These are phyloP conservation scores for Nakazawaea ambrosiae DNA, from an alignment of 805 yeast species.

Conservation along the genomic window DNA sequence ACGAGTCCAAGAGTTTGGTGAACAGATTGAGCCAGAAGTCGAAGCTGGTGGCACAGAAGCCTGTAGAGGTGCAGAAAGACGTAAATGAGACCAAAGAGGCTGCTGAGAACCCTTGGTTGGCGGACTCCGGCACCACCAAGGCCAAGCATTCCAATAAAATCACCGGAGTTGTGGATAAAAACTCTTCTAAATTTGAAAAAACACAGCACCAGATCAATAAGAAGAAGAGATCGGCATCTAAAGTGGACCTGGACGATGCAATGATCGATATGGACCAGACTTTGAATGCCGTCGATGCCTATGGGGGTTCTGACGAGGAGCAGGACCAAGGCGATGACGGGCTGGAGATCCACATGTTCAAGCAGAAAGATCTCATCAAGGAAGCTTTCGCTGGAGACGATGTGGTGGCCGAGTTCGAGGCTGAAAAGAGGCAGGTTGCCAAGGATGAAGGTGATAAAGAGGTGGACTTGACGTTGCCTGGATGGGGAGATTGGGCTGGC, in stretches of 20 bases:
- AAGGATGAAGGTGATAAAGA: conserved; percentile 83
- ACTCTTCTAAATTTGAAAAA: conserved; percentile 44
- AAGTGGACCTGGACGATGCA: conserved; percentile 24
- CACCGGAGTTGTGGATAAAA: conserved; percentile 34
- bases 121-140: conserved; percentile 19
- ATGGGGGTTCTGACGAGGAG: conserved; percentile 28
- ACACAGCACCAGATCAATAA: conserved; percentile 36
- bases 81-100: conserved; percentile 16
- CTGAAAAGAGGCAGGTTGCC: conserved; percentile 61
- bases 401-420: conserved; percentile 72
- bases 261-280: conserved; percentile 48
- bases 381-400: conserved; percentile 98
- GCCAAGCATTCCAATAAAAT: conserved; percentile 37
- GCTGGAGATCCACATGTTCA: conserved; percentile 47
- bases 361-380: conserved; percentile 73
- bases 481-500: conserved; percentile 99
- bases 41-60: conserved; percentile 9
- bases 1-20: conserved; percentile 38
- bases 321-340: conserved; percentile 40
- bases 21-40: conserved; percentile 27
- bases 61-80: conserved; percentile 14
- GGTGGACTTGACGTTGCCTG: conserved; percentile 82
- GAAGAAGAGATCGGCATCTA: conserved; percentile 27
- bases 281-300: conserved; percentile 44
- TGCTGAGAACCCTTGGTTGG: conserved; percentile 46